A percentile compares a stretch with the other conserved stretches of the same genome.
These are phyloP conservation scores for Aureobasidium lini DNA, from an alignment of 2,329 filamentous ascomycete genomes.

Conservation along the genomic window DNA sequence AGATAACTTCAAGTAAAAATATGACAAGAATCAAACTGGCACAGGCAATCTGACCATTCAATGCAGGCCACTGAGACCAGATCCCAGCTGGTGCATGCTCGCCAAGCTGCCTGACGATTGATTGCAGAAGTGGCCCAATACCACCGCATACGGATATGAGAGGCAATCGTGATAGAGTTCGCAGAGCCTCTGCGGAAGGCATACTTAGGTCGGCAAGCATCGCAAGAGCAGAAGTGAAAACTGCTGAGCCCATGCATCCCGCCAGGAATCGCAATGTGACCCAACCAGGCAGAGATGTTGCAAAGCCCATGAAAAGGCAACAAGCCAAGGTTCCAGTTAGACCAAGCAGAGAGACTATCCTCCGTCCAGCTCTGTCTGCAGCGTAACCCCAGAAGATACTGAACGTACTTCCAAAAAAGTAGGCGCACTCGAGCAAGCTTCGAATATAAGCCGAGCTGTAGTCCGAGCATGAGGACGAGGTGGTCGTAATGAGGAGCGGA, in stretches of 20 bases:
- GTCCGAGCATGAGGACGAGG: constrained; percentile 37
- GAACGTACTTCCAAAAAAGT: constrained; percentile 38
- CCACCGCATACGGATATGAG: constrained; percentile 39
- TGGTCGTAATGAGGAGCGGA: constrained; percentile 35
- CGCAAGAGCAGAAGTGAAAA: constrained; percentile 37
- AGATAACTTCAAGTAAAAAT: constrained; percentile 31
- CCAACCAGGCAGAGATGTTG: constrained; percentile 35
- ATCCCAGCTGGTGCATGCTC: constrained; percentile 30
- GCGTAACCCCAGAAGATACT: constrained; percentile 40
- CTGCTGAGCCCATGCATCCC: constrained; percentile 37
- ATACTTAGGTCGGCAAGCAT: constrained; percentile 39
- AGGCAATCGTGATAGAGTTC: constrained; percentile 37
- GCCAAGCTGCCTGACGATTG: constrained; percentile 36
- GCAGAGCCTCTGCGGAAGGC: constrained; percentile 18
- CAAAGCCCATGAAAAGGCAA: constrained; percentile 41
- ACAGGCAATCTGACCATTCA: constrained; percentile 39
- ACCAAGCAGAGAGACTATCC: constrained; percentile 38
- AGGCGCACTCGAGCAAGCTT: constrained; percentile 42
- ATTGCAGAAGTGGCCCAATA: constrained; percentile 38
- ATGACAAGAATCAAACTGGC: constrained; percentile 35
- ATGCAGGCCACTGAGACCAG: constrained; percentile 36
- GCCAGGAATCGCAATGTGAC: constrained; percentile 37
- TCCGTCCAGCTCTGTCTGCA: constrained; percentile 36
- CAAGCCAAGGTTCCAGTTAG: constrained; percentile 37
- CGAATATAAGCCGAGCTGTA: constrained; percentile 40